phyloP scores from a whole-genome alignment of 202 grass and related monocot species.

The Eragrostis tef region DNA sequence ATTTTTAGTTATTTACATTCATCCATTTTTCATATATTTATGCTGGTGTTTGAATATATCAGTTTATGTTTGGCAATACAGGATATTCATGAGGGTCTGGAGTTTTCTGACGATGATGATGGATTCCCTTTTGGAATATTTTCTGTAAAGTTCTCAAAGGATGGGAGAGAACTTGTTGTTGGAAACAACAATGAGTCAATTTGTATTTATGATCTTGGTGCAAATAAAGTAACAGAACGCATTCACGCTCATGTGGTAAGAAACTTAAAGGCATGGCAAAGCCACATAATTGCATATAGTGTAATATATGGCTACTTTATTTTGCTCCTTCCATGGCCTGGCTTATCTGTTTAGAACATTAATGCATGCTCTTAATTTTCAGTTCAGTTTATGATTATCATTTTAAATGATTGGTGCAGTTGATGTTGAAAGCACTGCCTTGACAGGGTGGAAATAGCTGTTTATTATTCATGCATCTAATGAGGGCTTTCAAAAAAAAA shows the following conservation, averaged over 20 bases:
- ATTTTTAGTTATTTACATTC: background rate
- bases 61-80: conserved; percentile 27
- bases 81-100: conserved; percentile 67
- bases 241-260: conserved; percentile 62
- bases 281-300: background rate
- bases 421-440: background rate
- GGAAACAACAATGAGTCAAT: conserved; percentile 64
- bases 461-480: too few relatives aligned
- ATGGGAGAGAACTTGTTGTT: conserved; percentile 63
- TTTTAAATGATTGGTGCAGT: background rate
- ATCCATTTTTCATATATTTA: background rate
- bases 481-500: too few relatives aligned
- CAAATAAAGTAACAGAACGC: conserved; percentile 62
- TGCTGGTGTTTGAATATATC: background rate
- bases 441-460: background rate
- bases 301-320: background rate
- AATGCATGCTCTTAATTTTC: background rate
- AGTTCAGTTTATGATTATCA: background rate
- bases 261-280: conserved; percentile 6
- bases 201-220: conserved; percentile 73
- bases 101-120: conserved; percentile 57
- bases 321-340: background rate
- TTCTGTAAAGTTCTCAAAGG: conserved; percentile 67
- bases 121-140: conserved; percentile 60
- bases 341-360: background rate